These are phyloP conservation scores for Myotisia sp. DNA, from an alignment of 2,329 filamentous ascomycete species.

Conservation along the genomic window DNA sequence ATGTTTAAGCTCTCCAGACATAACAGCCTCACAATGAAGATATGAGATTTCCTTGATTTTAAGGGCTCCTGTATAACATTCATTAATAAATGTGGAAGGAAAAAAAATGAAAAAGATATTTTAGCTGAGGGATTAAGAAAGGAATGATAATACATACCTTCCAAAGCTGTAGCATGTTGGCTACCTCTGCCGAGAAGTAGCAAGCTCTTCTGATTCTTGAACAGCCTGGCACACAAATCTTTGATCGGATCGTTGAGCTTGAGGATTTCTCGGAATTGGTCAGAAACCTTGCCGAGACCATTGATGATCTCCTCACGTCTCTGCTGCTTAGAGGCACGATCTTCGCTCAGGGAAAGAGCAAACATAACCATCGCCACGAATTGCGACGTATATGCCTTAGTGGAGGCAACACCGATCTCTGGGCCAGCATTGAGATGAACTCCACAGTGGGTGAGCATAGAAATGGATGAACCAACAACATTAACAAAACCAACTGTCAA, in stretches of 20 bases:
- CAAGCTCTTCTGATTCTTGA: constrained; percentile 95
- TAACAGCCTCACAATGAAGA: constrained; percentile 97
- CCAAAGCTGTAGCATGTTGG: constrained; percentile 91
- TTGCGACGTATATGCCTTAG: constrained; percentile 98
- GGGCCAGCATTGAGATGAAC: constrained; percentile 98
- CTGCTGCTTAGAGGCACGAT: constrained; percentile 85
- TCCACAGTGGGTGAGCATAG: constrained; percentile 96
- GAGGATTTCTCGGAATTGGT: constrained; percentile 82
- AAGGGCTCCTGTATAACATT: no score
- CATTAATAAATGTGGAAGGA: no score
- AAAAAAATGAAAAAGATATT: no score
- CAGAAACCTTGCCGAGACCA: constrained; percentile 71
- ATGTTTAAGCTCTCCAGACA: constrained; percentile 99
- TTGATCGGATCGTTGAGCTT: constrained; percentile 90
- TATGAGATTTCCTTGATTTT: constrained; percentile 99
- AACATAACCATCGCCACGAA: constrained; percentile 99
- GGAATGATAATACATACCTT: constrained; percentile 42
- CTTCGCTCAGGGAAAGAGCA: constrained; percentile 86
- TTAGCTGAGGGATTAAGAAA: background rate
- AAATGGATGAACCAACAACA: constrained; percentile 96
- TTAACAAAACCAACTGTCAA: constrained; percentile 98
- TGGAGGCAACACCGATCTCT: constrained; percentile 96
- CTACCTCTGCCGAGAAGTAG: constrained; percentile 86
- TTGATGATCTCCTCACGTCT: constrained; percentile 93
- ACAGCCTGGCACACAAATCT: constrained; percentile 75